Evolutionary conservation across 305 asterid species (phyloP).

Genomic region (Solanum hybrid): DNA sequence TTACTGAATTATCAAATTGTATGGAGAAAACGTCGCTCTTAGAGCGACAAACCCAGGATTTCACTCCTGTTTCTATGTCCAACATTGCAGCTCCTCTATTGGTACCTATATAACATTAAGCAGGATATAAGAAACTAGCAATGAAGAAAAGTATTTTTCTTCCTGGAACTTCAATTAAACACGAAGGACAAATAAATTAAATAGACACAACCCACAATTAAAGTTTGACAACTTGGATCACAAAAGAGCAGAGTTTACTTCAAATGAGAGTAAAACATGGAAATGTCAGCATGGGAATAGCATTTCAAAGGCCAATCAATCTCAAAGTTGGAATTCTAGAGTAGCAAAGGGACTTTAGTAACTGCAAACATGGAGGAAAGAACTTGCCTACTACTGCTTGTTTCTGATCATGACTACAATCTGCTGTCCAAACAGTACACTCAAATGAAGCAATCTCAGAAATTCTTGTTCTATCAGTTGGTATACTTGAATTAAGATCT

Average conservation of each 20-base stretch:
- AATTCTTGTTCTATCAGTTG: slow-evolving; percentile 18
- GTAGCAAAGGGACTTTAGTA: background rate
- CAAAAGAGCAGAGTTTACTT: background rate
- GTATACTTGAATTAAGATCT: slow-evolving; percentile 20
- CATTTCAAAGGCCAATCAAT: background rate
- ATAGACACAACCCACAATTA: background rate
- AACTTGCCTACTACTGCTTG: slow-evolving; percentile 64
- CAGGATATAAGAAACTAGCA: background rate
- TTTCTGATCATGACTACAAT: slow-evolving; percentile 48
- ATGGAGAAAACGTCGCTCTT: slow-evolving; percentile 72
- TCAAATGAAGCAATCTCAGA: slow-evolving; percentile 37
- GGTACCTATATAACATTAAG: slow-evolving; percentile 44
- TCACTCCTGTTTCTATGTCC: slow-evolving; percentile 50
- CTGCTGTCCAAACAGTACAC: slow-evolving; percentile 76
- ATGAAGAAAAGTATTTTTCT: background rate
- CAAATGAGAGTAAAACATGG: background rate
- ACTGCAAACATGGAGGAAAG: background rate
- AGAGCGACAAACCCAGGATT: slow-evolving; percentile 46
- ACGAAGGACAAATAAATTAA: background rate
- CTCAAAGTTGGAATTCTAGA: background rate
- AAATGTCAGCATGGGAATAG: background rate
- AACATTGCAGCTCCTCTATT: slow-evolving; percentile 66
- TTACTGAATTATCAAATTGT: slow-evolving; percentile 59
- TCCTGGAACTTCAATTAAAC: background rate
- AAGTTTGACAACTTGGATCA: background rate